Evolutionary conservation across 441 rosid species (phyloP).

Genomic region (Eruca vesicaria): DNA sequence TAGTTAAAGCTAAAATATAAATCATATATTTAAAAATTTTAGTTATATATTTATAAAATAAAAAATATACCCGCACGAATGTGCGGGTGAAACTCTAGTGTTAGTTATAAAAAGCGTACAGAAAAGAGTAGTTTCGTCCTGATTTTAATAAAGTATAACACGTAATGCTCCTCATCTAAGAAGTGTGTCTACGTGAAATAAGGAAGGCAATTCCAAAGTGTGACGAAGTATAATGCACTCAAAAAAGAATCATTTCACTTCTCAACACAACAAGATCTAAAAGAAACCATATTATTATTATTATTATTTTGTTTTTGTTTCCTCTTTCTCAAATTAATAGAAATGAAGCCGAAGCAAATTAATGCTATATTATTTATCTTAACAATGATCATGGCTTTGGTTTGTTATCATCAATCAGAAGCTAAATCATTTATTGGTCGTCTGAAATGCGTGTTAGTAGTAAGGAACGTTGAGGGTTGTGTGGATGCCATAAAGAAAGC

Average conservation of each 20-base stretch:
- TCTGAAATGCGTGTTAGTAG: background rate
- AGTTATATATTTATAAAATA: no score
- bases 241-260: background rate
- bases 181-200: background rate
- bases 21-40: no score
- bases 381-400: constrained; percentile 1
- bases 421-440: background rate
- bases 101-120: background rate
- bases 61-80: no score
- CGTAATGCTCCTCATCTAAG: background rate
- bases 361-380: background rate
- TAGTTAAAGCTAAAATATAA: no score
- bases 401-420: background rate
- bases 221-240: background rate
- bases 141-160: background rate
- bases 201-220: background rate
- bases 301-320: background rate
- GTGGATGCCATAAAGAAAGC: background rate
- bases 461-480: background rate
- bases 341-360: background rate
- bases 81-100: no score
- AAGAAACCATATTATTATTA: background rate
- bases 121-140: background rate
- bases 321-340: background rate
- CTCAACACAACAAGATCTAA: background rate